Evolutionary conservation across 2,329 filamentous ascomycete species (phyloP), one percentile per base, ranked within the genome.

Genomic region (Aspergillus texensis): DNA sequence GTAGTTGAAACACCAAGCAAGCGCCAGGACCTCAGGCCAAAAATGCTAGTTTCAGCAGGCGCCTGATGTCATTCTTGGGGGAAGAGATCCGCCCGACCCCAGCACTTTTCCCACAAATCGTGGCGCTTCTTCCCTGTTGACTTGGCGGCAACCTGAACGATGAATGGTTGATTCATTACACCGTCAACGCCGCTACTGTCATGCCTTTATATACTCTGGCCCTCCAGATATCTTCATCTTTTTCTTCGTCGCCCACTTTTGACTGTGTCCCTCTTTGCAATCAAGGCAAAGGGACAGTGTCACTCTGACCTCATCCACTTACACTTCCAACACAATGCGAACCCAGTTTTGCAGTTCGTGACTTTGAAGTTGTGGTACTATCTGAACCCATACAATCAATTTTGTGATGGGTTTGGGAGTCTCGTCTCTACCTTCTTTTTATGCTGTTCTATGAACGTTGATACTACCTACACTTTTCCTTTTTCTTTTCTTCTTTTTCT

Each of bases 51-150:
- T 76, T 75, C 74, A 75, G 67, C 61, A 72, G 66, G 72, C 75
- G 75, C 75, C 67, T 76, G 75, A 77, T 77, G 73, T 77, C 74
- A 77, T 75, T 67, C 2, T 24, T 58, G 45, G 30, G 60, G 45
- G 30, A 30, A 57, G 30, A 45, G 62, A 68, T 68, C 67, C 57
- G 41, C 57, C 62, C 50, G 52, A 63, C 71, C 72, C 72, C 72
- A 67, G 68, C 66, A 61, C 58, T 61, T 64, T 68, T 71, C 60
- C 67, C 70, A 72, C 71, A 69, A 74, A 73, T 71, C 63, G 71
- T 65, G 65, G 67, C 68, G 66, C 48, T 63, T 66, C 45, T 57
- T 52, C 58, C 26, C 66, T 59, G 58, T 52, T 59, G 50, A 52
- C 54, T 61, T 65, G 54, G 68, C 61, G 59, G 53, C 57, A 36